A percentile compares a stretch with the other conserved stretches of the same genome.
Evolutionary conservation across 139 green algal genomes (phyloP).

Genomic region (Haematococcus sp.): DNA sequence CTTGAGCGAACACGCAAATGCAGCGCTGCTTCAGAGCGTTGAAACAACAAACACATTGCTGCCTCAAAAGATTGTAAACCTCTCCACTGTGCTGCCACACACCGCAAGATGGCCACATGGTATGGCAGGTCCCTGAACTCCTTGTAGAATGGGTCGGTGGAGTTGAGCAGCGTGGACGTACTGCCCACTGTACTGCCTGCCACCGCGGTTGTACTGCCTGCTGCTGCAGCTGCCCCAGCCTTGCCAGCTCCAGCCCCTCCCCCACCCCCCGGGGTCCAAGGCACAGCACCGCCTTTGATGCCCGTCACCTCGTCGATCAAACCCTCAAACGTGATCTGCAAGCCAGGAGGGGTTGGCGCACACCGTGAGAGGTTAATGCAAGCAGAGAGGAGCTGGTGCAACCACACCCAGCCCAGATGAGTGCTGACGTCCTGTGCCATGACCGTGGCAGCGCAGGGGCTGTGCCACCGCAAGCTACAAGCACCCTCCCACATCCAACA

Average conservation of each 20-base stretch:
- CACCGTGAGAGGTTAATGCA: background rate
- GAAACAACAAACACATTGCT: too few relatives aligned
- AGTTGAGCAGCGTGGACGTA: constrained; percentile 44
- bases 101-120: constrained; percentile 47
- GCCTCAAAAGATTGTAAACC: too few relatives aligned
- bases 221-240: too few relatives aligned
- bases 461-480: too few relatives aligned
- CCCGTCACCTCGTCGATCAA: constrained; percentile 89
- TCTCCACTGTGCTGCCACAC: too few relatives aligned
- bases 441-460: too few relatives aligned
- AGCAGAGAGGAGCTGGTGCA: background rate
- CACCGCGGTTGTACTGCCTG: constrained; percentile 1
- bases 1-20: too few relatives aligned
- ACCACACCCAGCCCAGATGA: background rate
- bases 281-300: constrained; percentile 59
- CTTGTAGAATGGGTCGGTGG: constrained; percentile 51
- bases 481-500: too few relatives aligned
- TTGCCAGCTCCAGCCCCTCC: background rate
- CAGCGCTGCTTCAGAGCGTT: too few relatives aligned
- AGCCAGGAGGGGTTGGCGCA: constrained; percentile 36
- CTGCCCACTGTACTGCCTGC: too few relatives aligned
- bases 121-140: constrained; percentile 62
- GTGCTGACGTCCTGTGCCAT: background rate
- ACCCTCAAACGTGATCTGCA: constrained; percentile 94
- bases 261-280: constrained; percentile 22